Evolutionary conservation across 345 rosid species (phyloP).

Genomic region (Arabis alpina): DNA sequence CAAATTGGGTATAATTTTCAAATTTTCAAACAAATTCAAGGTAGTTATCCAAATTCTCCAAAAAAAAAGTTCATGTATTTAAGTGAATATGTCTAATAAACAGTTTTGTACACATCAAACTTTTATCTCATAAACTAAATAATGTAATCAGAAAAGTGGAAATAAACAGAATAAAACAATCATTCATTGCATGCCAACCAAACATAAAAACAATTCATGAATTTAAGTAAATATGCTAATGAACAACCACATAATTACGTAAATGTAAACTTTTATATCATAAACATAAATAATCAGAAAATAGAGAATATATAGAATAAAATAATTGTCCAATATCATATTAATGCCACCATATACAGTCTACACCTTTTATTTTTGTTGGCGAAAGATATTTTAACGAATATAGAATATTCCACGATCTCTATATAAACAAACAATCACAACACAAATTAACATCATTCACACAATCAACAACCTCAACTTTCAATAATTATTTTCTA

Average conservation of each 20-base stretch:
- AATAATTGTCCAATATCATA: background rate
- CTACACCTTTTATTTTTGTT: background rate
- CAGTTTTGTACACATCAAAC: too few species aligned
- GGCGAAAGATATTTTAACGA: slow-evolving; percentile 4
- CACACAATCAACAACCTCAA: slow-evolving; percentile 1
- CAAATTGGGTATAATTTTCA: too few species aligned
- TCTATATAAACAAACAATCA: slow-evolving; percentile 26
- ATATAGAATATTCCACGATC: background rate
- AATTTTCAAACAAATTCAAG: too few species aligned
- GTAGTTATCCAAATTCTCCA: too few species aligned
- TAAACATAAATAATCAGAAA: background rate
- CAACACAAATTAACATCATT: slow-evolving; percentile 5
- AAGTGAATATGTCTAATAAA: too few species aligned
- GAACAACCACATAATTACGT: background rate
- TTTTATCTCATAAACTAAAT: background rate
- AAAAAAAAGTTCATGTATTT: too few species aligned
- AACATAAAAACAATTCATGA: background rate
- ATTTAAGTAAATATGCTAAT: background rate
- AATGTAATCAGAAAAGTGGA: background rate
- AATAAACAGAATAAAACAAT: slow-evolving; percentile 1
- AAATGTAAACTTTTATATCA: background rate
- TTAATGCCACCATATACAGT: background rate
- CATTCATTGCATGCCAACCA: too few species aligned
- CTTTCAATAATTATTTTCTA: background rate
- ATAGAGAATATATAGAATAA: background rate